Percentiles rank a stretch among this genome's conserved stretches.
Evolutionary conservation across 495 filamentous ascomycete species (phyloP).

Genomic region (Podospora comata): DNA sequence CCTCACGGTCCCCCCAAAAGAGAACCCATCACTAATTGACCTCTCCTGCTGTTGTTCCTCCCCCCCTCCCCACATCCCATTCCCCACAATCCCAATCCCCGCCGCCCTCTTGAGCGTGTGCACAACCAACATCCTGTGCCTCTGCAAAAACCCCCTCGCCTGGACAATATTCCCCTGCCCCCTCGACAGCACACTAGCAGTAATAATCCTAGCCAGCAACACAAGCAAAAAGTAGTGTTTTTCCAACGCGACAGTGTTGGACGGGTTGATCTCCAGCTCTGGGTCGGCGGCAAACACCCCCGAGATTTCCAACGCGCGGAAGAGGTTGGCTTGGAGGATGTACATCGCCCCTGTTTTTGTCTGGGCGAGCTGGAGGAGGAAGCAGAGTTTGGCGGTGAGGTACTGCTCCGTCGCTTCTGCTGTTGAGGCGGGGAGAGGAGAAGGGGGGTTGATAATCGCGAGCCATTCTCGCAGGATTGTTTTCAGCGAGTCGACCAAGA

Average conservation of each 20-base stretch:
- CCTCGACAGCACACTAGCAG: slow-evolving; percentile 69
- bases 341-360: slow-evolving; percentile 74
- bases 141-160: slow-evolving; percentile 68
- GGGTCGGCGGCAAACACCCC: slow-evolving; percentile 86
- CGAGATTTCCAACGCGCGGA: slow-evolving; percentile 73
- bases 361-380: slow-evolving; percentile 81
- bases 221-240: slow-evolving; percentile 82
- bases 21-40: neutral
- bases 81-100: slow-evolving; percentile 60
- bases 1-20: neutral
- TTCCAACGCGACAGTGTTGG: slow-evolving; percentile 63
- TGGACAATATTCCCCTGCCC: slow-evolving; percentile 81
- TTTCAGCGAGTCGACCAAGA: slow-evolving; percentile 81
- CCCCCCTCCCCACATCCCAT: neutral
- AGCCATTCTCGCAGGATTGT: slow-evolving; percentile 63
- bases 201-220: slow-evolving; percentile 77
- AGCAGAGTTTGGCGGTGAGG: slow-evolving; percentile 70
- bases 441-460: slow-evolving; percentile 14
- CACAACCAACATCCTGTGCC: slow-evolving; percentile 76
- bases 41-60: neutral
- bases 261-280: slow-evolving; percentile 57
- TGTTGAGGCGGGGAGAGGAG: neutral
- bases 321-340: slow-evolving; percentile 84
- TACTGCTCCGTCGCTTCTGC: slow-evolving; percentile 46
- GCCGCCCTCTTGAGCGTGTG: slow-evolving; percentile 89